Conservation (phyloP, 2,329 filamentous ascomycete species). For the Ceratocystis variospora region DNA sequence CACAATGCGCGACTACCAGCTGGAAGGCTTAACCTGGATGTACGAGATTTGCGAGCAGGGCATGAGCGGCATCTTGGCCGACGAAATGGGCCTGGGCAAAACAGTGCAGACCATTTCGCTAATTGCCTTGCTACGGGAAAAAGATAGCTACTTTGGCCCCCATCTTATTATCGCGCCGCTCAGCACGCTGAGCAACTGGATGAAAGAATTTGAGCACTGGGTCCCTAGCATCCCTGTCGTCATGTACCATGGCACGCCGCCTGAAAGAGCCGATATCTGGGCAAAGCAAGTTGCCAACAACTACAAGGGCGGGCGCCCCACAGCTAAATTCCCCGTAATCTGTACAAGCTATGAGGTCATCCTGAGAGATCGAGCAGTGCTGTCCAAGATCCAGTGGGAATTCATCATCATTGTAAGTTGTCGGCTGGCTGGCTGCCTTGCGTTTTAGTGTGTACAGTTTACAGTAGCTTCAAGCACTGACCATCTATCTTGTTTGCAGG, state of each 20-base stretch:
- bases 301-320: constrained; percentile 39
- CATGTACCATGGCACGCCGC: constrained; percentile 76
- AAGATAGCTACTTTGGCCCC: constrained; percentile 68
- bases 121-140: constrained; percentile 74
- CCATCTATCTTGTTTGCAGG: constrained; percentile 33
- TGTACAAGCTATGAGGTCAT: constrained; percentile 96
- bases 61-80: constrained; percentile 78
- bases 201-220: constrained; percentile 85
- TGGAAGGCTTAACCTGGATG: constrained; percentile 93
- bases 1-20: constrained; percentile 83
- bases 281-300: constrained; percentile 55
- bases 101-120: constrained; percentile 83
- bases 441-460: background rate
- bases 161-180: constrained; percentile 83
- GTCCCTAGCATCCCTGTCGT: constrained; percentile 76
- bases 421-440: background rate
- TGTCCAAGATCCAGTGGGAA: constrained; percentile 82
- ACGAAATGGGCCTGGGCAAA: constrained; percentile 89
- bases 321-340: constrained; percentile 65
- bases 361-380: constrained; percentile 68
- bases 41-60: constrained; percentile 69
- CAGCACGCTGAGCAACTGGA: constrained; percentile 90
- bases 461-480: background rate
- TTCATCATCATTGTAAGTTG: constrained; percentile 78
- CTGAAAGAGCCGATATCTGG: constrained; percentile 64